phyloP scores from a whole-genome alignment of 805 yeast species.

The Yamadazyma nakazawae region DNA sequence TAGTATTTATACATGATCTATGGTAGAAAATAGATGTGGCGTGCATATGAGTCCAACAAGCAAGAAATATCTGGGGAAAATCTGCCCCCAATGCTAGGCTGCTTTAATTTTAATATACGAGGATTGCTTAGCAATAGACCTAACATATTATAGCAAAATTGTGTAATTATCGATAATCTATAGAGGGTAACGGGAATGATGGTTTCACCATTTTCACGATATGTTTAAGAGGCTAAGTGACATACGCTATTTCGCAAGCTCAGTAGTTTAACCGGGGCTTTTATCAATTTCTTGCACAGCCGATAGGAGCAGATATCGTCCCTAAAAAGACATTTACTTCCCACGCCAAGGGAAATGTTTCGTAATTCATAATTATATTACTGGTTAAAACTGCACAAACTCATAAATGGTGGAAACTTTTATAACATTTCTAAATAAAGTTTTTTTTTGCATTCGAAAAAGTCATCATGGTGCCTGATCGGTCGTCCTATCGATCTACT shows the following conservation, averaged over 20 bases:
- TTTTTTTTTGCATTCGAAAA: not conserved
- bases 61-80: not conserved
- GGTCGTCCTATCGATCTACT: not conserved
- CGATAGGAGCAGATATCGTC: not conserved
- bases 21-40: not conserved
- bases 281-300: not conserved
- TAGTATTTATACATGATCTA: not conserved
- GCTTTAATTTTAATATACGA: not conserved
- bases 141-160: not conserved
- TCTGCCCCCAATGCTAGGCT: not conserved
- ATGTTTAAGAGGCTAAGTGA: no score
- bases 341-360: not conserved
- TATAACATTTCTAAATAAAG: no score
- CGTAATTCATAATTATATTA: not conserved
- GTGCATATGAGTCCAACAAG: not conserved
- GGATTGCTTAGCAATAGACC: not conserved
- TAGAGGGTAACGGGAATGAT: not conserved
- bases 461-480: not conserved
- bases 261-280: not conserved
- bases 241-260: not conserved
- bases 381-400: not conserved
- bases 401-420: not conserved
- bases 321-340: not conserved
- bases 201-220: not conserved
- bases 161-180: not conserved